A percentile compares a stretch with the other conserved stretches of the same genome.
Conservation (phyloP, 2,329 filamentous ascomycete species). For the Pseudocercospora cruenta region DNA sequence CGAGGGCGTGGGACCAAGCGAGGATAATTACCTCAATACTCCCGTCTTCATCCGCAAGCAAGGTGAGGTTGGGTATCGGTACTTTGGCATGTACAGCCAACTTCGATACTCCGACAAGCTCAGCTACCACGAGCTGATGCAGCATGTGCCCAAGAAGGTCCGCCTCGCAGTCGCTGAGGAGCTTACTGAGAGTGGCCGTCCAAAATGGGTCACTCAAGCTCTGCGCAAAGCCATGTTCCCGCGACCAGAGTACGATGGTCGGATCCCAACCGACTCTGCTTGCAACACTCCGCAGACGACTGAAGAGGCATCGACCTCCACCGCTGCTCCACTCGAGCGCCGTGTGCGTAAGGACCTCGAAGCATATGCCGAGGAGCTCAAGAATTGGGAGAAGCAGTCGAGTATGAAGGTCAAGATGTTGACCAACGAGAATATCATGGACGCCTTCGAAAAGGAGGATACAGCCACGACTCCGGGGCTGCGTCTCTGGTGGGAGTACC, state of each 20-base stretch:
- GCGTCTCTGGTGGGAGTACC: constrained; percentile 53
- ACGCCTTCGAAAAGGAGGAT: constrained; percentile 47
- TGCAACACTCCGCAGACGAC: constrained; percentile 18
- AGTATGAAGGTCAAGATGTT: constrained; percentile 41
- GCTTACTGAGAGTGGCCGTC: constrained; percentile 41
- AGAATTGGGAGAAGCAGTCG: constrained; percentile 46
- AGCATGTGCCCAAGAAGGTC: constrained; percentile 43
- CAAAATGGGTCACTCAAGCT: constrained; percentile 47
- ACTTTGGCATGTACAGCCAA: constrained; percentile 53
- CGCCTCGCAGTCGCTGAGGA: constrained; percentile 44
- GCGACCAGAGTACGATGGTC: constrained; percentile 45
- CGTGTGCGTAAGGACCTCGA: constrained; percentile 40
- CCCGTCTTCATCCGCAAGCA: constrained; percentile 46
- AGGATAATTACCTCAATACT: constrained; percentile 40
- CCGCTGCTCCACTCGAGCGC: constrained; percentile 24
- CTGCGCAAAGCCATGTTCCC: constrained; percentile 50
- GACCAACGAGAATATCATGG: constrained; percentile 43
- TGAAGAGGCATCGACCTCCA: constrained; percentile 6
- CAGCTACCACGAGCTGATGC: constrained; percentile 46
- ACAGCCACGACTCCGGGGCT: constrained; percentile 44
- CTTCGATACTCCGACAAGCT: constrained; percentile 50
- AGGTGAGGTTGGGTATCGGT: constrained; percentile 40
- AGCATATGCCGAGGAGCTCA: constrained; percentile 41
- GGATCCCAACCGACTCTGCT: constrained; percentile 32
- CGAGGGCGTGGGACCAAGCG: constrained; percentile 24